Conservation (phyloP, 108 stramenopile species). For the Nitzschia sp. region DNA sequence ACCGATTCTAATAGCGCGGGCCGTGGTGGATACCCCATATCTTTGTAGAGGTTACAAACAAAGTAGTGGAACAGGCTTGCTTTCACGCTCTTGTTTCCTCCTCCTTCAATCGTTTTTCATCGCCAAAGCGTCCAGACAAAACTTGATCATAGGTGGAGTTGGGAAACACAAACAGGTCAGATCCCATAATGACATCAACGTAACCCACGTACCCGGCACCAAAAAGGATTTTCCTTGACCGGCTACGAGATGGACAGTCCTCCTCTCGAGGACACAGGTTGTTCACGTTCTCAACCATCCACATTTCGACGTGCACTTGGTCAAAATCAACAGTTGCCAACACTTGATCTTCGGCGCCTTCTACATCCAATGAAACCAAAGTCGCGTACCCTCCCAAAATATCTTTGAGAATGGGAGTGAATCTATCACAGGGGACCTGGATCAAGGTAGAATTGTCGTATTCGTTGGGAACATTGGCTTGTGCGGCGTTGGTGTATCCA, state of each 20-base stretch:
- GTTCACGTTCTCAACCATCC: slow-evolving; percentile 60
- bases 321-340: slow-evolving; percentile 59
- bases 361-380: slow-evolving; percentile 71
- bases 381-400: slow-evolving; percentile 38
- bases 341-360: slow-evolving; percentile 56
- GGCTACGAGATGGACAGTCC: slow-evolving; percentile 25
- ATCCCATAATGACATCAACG: slow-evolving; percentile 5
- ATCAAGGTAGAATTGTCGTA: slow-evolving; percentile 35
- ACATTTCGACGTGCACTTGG: slow-evolving; percentile 42
- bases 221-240: slow-evolving; percentile 28
- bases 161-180: slow-evolving; percentile 44
- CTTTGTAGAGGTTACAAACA: too few relatives aligned
- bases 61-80: too few relatives aligned
- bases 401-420: slow-evolving; percentile 43
- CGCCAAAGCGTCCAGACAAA: too few relatives aligned
- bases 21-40: too few relatives aligned
- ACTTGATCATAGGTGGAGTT: slow-evolving; percentile 5
- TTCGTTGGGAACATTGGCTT: slow-evolving; percentile 20
- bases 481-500: slow-evolving; percentile 47
- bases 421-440: slow-evolving; percentile 52
- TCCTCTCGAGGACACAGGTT: slow-evolving; percentile 25
- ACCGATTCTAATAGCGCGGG: too few relatives aligned
- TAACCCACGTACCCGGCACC: slow-evolving; percentile 34
- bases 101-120: too few relatives aligned
- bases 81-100: too few relatives aligned